A percentile compares a stretch with the other conserved stretches of the same genome.
Conservation (phyloP, 2,329 filamentous ascomycete species). For the Dothideomycetes sp. region DNA sequence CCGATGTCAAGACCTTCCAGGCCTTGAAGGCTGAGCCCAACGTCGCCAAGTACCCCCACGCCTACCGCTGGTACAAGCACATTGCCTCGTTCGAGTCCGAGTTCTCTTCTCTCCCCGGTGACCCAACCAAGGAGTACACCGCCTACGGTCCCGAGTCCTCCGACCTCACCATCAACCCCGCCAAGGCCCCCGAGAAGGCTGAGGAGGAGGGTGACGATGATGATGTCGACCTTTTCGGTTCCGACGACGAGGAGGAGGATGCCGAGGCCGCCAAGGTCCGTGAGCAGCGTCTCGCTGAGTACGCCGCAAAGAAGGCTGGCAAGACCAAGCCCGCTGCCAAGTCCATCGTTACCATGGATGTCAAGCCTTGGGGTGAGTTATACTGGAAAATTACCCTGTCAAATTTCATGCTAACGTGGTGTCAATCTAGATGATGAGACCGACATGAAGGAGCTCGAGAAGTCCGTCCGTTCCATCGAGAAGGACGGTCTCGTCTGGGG, state of each 20-base stretch:
- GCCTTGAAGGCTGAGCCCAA: constrained; percentile 67
- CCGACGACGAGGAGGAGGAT: constrained; percentile 89
- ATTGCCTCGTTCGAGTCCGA: constrained; percentile 86
- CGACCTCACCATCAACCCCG: constrained; percentile 73
- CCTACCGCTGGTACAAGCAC: constrained; percentile 98
- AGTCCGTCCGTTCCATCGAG: constrained; percentile 70
- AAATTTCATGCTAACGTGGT: constrained; percentile 20
- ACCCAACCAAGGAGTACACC: constrained; percentile 79
- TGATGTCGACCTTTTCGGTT: constrained; percentile 88
- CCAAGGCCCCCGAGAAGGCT: constrained; percentile 64
- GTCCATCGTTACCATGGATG: constrained; percentile 89
- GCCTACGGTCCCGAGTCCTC: constrained; percentile 79
- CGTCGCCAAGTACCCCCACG: constrained; percentile 82
- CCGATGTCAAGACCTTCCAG: constrained; percentile 94
- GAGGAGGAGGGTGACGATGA: constrained; percentile 63
- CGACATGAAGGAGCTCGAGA: constrained; percentile 74
- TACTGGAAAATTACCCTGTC: not conserved
- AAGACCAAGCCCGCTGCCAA: constrained; percentile 91
- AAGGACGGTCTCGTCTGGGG: constrained; percentile 96
- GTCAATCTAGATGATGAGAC: constrained; percentile 75
- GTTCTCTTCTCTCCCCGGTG: constrained; percentile 82
- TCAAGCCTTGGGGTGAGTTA: constrained; percentile 95
- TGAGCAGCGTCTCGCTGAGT: constrained; percentile 84
- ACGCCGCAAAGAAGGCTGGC: constrained; percentile 92
- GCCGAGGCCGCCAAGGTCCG: constrained; percentile 73